These are phyloP conservation scores for Ustilago loliicola DNA, from an alignment of 1,284 basidiomycete genomes.

Conservation along the genomic window DNA sequence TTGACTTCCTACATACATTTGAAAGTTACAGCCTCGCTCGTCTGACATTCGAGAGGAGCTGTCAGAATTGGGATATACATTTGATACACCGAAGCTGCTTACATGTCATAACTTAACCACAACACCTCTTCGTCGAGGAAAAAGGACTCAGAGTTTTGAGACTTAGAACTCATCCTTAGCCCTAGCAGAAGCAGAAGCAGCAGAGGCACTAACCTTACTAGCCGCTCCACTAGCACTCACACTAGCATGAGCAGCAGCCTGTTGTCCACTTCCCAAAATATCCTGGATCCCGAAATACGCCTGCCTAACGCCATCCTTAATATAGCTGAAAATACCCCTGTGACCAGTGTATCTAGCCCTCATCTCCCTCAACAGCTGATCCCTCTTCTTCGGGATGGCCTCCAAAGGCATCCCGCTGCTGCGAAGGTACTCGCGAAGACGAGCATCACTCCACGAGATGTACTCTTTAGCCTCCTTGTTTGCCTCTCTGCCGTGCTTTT, in stretches of 20 bases:
- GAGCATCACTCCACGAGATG: constrained; percentile 65
- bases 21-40: too few species aligned
- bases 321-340: constrained; percentile 53
- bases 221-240: constrained; percentile 52
- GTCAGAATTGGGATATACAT: constrained; percentile 9
- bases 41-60: too few species aligned
- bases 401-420: constrained; percentile 57
- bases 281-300: constrained; percentile 62
- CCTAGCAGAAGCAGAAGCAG: constrained; percentile 49
- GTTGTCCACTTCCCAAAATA: constrained; percentile 59
- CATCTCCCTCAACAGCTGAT: constrained; percentile 66
- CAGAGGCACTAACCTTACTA: constrained; percentile 38
- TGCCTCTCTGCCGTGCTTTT: constrained; percentile 57
- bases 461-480: constrained; percentile 60
- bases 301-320: constrained; percentile 63
- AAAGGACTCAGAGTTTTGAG: background rate
- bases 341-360: constrained; percentile 65
- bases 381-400: constrained; percentile 59
- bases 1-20: too few species aligned
- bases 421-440: constrained; percentile 61
- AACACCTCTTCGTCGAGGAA: too few species aligned
- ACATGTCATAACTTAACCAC: background rate
- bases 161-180: constrained; percentile 54
- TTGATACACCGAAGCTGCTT: background rate
- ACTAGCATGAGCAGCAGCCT: constrained; percentile 52